Percentiles rank a stretch among this genome's conserved stretches.
Conservation (phyloP, 257 asterid species). For the Gynochthodes officinalis region DNA sequence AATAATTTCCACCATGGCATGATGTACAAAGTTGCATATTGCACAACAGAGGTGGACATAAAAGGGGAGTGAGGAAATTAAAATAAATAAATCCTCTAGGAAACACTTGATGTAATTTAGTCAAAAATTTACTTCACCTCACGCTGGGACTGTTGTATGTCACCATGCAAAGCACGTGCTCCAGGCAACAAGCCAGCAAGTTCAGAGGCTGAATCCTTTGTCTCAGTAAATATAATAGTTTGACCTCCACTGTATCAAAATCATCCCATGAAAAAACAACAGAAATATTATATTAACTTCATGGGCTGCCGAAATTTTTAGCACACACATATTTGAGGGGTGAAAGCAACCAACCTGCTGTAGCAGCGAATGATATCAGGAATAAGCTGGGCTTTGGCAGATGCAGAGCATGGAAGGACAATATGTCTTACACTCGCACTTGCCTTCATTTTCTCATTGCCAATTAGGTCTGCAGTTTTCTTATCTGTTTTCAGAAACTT, state of each 20-base stretch:
- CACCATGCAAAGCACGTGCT: conserved; percentile 97
- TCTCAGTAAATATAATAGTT: conserved; percentile 88
- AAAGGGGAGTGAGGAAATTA: background rate
- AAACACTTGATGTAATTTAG: background rate
- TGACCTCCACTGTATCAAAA: conserved; percentile 76
- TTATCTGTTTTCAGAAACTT: conserved; percentile 77
- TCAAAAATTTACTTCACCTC: conserved; percentile 48
- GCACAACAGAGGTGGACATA: background rate
- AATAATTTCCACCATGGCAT: background rate
- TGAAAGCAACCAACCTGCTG: conserved; percentile 62
- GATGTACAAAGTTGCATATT: background rate
- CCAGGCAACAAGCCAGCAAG: conserved; percentile 93
- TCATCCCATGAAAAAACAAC: background rate
- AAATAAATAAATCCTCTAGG: background rate
- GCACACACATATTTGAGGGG: background rate
- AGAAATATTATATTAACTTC: background rate
- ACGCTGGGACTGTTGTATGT: conserved; percentile 92
- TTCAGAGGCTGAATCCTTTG: conserved; percentile 81
- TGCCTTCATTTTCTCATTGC: conserved; percentile 97
- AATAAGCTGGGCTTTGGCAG: conserved; percentile 85
- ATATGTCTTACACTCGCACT: conserved; percentile 83
- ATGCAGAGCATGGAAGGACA: conserved; percentile 82
- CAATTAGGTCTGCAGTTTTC: conserved; percentile 88
- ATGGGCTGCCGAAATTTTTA: background rate
- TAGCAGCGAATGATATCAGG: conserved; percentile 94